Evolutionary conservation across 2,329 filamentous ascomycete species (phyloP), one percentile per base, ranked within the genome.

Genomic region (Plectosphaerella cucumerina): DNA sequence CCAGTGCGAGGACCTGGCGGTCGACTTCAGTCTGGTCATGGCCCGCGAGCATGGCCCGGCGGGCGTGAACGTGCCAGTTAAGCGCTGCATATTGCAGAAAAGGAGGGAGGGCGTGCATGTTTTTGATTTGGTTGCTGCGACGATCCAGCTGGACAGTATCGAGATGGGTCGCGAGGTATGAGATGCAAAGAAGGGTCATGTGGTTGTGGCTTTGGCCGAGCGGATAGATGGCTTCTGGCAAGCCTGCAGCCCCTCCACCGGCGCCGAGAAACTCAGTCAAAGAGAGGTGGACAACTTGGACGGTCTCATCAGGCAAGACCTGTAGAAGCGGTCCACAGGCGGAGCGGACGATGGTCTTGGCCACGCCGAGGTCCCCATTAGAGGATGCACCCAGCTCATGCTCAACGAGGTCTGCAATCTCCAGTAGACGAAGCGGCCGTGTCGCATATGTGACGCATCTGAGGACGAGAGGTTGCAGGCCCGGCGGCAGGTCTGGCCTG

Each of bases 371-470:
- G 21, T 17, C 23, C 2, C 22, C 17, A 18, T 15, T 6, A 6
- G 39, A 42, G n/a, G 35, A 9, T 3, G 39, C 10, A 6, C n/a
- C 8, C n/a, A 48, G 14, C 4, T 35, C 26, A 12, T 22, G 9
- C 5, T 45, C 17, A 14, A 45, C 17, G 21, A 45, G 43, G n/a
- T 45, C 43, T 34, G 43, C 20, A 18, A 45, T 4, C n/a, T 45
- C 43, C 15, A 45, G 43, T 4, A 45, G 43, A 6, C 43, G 43
- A 3, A 75, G 60, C 1, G 71, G 71, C 1, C 70, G 63, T 3
- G 58, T 63, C 1, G 72, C 62, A 55, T 75, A 70, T 1, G 70
- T 74, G 21, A 73, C 66, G 53, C 62, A 71, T 46, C 66, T 62
- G 5, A 77, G 55, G 26, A 76, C 63, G 1, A 68, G 55, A 6